phyloP scores from a whole-genome alignment of 2,329 filamentous ascomycete genomes.

The Neofusicoccum parvum region DNA sequence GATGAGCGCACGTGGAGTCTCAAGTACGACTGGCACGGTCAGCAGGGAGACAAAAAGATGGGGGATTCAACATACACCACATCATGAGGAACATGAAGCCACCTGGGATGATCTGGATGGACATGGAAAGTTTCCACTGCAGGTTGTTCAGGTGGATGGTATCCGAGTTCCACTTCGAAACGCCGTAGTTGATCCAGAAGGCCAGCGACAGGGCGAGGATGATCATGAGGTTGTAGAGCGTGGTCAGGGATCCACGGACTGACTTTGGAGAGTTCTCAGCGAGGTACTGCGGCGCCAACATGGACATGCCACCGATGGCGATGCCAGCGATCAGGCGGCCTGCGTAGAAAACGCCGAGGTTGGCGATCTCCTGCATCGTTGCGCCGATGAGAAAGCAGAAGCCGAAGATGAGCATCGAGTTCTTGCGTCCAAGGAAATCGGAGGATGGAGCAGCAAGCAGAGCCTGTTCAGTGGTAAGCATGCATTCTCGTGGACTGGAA shows the following conservation, averaged over 20 bases:
- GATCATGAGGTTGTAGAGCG: slow-evolving; percentile 46
- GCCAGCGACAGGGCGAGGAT: slow-evolving; percentile 39
- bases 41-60: neutral
- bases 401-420: slow-evolving; percentile 37
- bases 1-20: slow-evolving; percentile 42
- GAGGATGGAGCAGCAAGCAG: slow-evolving; percentile 41
- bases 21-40: slow-evolving; percentile 36
- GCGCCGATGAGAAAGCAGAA: slow-evolving; percentile 38
- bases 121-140: slow-evolving; percentile 42
- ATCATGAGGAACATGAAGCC: slow-evolving; percentile 38
- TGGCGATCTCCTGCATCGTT: slow-evolving; percentile 40
- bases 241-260: slow-evolving; percentile 44
- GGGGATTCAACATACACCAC: neutral
- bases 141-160: slow-evolving; percentile 28
- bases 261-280: slow-evolving; percentile 46
- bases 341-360: slow-evolving; percentile 40
- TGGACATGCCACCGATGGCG: slow-evolving; percentile 40
- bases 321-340: slow-evolving; percentile 44
- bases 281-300: slow-evolving; percentile 46
- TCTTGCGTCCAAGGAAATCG: slow-evolving; percentile 42
- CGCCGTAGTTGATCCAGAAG: slow-evolving; percentile 37
- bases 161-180: slow-evolving; percentile 29
- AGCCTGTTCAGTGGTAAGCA: slow-evolving; percentile 24
- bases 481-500: too few relatives aligned
- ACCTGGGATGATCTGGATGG: slow-evolving; percentile 44